A percentile compares a stretch with the other conserved stretches of the same genome.
These are phyloP conservation scores for Capsicum pubescens DNA, from an alignment of 257 asterid species.

Conservation along the genomic window DNA sequence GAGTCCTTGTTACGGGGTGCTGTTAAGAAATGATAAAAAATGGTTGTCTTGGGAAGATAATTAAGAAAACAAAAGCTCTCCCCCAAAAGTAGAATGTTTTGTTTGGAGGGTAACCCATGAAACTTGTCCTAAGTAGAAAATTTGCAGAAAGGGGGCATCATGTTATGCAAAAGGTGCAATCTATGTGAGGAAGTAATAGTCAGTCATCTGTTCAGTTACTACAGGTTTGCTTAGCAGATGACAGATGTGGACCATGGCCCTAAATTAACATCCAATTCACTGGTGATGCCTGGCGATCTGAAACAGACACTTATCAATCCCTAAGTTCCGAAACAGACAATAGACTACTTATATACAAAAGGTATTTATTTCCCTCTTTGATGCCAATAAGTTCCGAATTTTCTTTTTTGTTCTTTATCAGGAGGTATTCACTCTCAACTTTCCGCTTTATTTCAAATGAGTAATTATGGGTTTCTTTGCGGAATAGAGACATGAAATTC, in stretches of 20 bases:
- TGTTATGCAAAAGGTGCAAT: not conserved
- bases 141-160: not conserved
- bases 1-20: not conserved
- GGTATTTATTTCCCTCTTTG: not conserved
- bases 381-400: not conserved
- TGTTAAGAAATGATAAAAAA: not conserved
- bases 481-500: not conserved
- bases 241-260: not conserved
- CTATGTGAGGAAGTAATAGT: not conserved
- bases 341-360: not conserved
- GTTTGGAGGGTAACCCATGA: not conserved
- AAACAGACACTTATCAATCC: not conserved
- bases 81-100: not conserved
- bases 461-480: not conserved
- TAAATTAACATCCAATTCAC: not conserved
- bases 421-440: not conserved
- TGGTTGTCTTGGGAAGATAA: not conserved
- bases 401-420: not conserved
- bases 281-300: not conserved
- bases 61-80: not conserved
- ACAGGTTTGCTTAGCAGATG: not conserved
- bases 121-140: not conserved
- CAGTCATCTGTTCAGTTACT: not conserved
- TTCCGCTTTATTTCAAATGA: not conserved
- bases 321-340: too few species aligned